Evolutionary conservation across 306 rosid species (phyloP).

Genomic region (Ammopiptanthus mongolicus): DNA sequence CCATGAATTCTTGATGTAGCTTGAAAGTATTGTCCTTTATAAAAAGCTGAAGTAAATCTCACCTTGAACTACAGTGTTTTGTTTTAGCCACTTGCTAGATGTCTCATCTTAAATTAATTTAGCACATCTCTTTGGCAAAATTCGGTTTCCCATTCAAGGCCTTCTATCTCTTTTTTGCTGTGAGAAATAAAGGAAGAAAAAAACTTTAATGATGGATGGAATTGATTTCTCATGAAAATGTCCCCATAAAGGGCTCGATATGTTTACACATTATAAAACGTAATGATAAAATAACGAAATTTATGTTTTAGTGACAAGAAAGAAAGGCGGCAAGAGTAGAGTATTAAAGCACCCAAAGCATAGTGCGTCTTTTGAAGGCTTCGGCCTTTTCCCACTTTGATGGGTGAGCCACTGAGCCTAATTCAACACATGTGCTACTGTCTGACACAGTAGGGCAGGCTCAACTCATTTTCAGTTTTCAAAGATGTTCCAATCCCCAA

Average conservation of each 20-base stretch:
- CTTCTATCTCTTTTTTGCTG: not conserved
- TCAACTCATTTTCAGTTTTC: not conserved
- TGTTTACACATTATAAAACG: not conserved
- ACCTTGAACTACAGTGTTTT: not conserved
- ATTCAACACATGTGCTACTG: conserved; percentile 33
- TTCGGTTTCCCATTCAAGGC: not conserved
- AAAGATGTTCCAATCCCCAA: conserved; percentile 13
- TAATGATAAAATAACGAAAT: conserved; percentile 6
- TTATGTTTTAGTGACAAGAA: conserved; percentile 8
- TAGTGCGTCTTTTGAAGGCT: conserved; percentile 24
- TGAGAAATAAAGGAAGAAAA: not conserved
- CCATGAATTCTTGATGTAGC: not conserved
- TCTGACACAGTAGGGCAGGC: conserved; percentile 11
- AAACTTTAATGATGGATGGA: conserved; percentile 3
- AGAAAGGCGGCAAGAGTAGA: not conserved
- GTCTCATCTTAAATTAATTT: conserved; percentile 21
- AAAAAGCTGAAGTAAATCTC: conserved; percentile 8
- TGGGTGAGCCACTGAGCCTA: conserved; percentile 15
- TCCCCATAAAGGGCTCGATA: conserved; percentile 8
- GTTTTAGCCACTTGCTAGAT: not conserved
- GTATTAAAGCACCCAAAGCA: conserved; percentile 15
- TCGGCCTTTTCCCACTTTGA: conserved; percentile 14
- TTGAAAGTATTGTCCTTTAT: not conserved
- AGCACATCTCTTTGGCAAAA: conserved; percentile 1
- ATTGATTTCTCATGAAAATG: conserved; percentile 27